Percentiles rank a stretch among this genome's conserved stretches.
Evolutionary conservation across 2,329 filamentous ascomycete genomes (phyloP).

Genomic region (Lasiodiplodia gonubiensis): DNA sequence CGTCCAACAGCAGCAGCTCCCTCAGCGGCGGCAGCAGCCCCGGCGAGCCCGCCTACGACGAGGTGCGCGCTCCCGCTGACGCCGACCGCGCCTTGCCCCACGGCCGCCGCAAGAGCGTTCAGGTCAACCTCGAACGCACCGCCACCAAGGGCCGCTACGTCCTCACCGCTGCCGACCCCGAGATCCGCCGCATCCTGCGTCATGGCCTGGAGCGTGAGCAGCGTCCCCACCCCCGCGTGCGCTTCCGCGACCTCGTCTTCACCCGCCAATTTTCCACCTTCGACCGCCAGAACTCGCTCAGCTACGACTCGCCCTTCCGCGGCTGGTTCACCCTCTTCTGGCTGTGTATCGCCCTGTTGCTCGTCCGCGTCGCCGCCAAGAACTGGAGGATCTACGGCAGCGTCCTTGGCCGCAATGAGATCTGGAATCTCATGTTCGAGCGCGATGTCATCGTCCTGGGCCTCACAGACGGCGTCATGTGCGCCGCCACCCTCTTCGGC

Average conservation of each 20-base stretch:
- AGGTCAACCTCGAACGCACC: slow-evolving; percentile 55
- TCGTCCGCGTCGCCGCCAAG: slow-evolving; percentile 68
- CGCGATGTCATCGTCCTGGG: slow-evolving; percentile 58
- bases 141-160: slow-evolving; percentile 54
- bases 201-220: slow-evolving; percentile 52
- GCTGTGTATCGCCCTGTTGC: slow-evolving; percentile 70
- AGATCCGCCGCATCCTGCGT: slow-evolving; percentile 54
- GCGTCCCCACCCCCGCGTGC: slow-evolving; percentile 23
- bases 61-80: slow-evolving; percentile 16
- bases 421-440: slow-evolving; percentile 70
- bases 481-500: slow-evolving; percentile 67
- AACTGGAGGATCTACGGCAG: slow-evolving; percentile 74
- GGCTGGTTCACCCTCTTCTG: slow-evolving; percentile 83
- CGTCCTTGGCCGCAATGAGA: slow-evolving; percentile 72
- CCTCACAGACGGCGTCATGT: slow-evolving; percentile 73
- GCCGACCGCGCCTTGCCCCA: slow-evolving; percentile 16
- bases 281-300: slow-evolving; percentile 71
- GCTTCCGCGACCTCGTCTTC: slow-evolving; percentile 67
- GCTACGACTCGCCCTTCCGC: slow-evolving; percentile 72
- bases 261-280: slow-evolving; percentile 76
- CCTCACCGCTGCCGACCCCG: slow-evolving; percentile 57
- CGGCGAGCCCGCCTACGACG: slow-evolving; percentile 15
- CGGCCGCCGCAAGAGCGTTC: slow-evolving; percentile 48
- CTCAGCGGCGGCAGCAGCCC: slow-evolving; percentile 18
- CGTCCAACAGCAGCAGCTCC: slow-evolving; percentile 32